A percentile compares a stretch with the other conserved stretches of the same genome.
phyloP scores from a whole-genome alignment of 1,139 yeast species.

The Pichia norvegensis region DNA sequence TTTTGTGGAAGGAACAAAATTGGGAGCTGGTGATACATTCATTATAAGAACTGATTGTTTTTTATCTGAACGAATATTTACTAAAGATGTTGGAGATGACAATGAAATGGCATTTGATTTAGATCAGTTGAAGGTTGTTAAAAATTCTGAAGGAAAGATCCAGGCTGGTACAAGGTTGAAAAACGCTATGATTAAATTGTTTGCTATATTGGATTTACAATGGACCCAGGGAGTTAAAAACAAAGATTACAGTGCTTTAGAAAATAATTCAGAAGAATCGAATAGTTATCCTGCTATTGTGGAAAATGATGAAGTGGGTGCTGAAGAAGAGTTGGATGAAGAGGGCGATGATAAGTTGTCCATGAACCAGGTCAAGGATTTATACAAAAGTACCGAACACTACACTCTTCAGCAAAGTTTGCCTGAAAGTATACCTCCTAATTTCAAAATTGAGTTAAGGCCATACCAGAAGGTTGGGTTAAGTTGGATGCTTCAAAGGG shows the following conservation, averaged over 20 bases:
- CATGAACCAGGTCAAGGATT: slow-evolving; percentile 61
- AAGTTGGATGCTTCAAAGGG: slow-evolving; percentile 73
- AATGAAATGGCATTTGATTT: slow-evolving; percentile 4
- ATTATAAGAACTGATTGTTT: slow-evolving; percentile 24
- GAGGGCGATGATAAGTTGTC: slow-evolving; percentile 24
- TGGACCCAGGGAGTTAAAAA: neutral
- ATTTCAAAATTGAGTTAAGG: slow-evolving; percentile 52
- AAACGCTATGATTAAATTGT: slow-evolving; percentile 10
- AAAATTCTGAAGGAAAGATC: slow-evolving; percentile 5
- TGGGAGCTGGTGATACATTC: slow-evolving; percentile 57
- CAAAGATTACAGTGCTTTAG: neutral
- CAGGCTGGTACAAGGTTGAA: slow-evolving; percentile 14
- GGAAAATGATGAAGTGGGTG: neutral
- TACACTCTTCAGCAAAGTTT: slow-evolving; percentile 38
- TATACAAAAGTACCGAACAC: slow-evolving; percentile 62
- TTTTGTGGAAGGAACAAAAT: slow-evolving; percentile 42
- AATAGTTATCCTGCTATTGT: slow-evolving; percentile 1
- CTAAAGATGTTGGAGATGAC: slow-evolving; percentile 33
- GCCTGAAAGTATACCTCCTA: slow-evolving; percentile 58
- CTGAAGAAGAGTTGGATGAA: slow-evolving; percentile 9
- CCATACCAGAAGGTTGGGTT: slow-evolving; percentile 75
- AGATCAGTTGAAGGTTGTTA: slow-evolving; percentile 8
- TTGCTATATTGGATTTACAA: slow-evolving; percentile 4
- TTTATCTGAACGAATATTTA: slow-evolving; percentile 36
- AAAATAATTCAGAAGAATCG: neutral